Evolutionary conservation across 73 alveolate genomes (phyloP).

Genomic region (Tetrahymena elliotti): DNA sequence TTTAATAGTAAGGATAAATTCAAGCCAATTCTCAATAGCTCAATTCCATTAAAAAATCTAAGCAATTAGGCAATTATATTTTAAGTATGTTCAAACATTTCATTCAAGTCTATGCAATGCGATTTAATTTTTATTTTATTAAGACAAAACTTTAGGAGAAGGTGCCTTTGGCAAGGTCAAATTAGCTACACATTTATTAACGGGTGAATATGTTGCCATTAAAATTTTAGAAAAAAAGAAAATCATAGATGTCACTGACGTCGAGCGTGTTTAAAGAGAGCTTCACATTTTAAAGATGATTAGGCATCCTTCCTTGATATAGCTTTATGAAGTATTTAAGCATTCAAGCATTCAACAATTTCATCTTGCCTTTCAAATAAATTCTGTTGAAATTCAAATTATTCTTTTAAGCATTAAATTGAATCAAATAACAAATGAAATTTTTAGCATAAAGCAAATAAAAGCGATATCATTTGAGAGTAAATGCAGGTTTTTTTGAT

Average conservation of each 20-base stretch:
- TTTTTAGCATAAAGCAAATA: background rate
- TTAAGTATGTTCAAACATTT: background rate
- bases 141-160: conserved; percentile 30
- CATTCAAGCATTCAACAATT: background rate
- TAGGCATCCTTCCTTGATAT: conserved; percentile 63
- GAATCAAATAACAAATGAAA: too few species aligned
- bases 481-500: background rate
- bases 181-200: conserved; percentile 23
- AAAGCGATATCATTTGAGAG: background rate
- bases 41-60: background rate
- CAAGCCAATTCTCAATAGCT: background rate
- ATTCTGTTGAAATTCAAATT: background rate
- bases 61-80: background rate
- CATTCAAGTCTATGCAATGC: background rate
- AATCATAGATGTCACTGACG: conserved; percentile 66
- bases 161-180: conserved; percentile 45
- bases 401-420: too few species aligned
- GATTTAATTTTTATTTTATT: background rate
- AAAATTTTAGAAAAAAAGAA: conserved; percentile 67
- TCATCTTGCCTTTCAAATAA: background rate
- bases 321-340: conserved; percentile 54
- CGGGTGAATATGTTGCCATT: conserved; percentile 71
- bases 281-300: conserved; percentile 65
- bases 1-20: background rate
- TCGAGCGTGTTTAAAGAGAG: conserved; percentile 72